Evolutionary conservation across 108 stramenopile species (phyloP).

Genomic region (Cyclotella choctawhatcheeana): DNA sequence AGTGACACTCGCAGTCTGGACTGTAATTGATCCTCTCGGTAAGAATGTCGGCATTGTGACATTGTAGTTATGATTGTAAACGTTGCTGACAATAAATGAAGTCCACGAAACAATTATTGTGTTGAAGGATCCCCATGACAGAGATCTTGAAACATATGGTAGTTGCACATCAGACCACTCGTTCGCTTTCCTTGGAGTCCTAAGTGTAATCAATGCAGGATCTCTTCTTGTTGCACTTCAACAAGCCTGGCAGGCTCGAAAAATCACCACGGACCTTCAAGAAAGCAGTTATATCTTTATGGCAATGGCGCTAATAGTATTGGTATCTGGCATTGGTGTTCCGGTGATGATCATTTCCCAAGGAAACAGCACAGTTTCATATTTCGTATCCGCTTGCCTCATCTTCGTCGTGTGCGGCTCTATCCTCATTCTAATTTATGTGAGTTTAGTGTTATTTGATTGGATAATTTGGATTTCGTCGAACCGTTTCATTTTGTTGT

Average conservation of each 20-base stretch:
- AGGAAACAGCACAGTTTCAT: neutral
- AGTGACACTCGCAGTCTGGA: constrained; percentile 47
- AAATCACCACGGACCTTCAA: constrained; percentile 35
- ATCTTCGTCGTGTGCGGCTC: neutral
- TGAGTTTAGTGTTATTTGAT: neutral
- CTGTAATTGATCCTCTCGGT: constrained; percentile 24
- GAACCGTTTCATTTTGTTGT: too few relatives aligned
- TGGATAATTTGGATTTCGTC: neutral
- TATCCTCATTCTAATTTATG: constrained; percentile 9
- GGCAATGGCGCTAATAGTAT: constrained; percentile 19
- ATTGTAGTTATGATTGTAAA: too few relatives aligned
- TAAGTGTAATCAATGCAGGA: constrained; percentile 43
- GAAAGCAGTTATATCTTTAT: constrained; percentile 36
- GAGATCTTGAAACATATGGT: constrained; percentile 15
- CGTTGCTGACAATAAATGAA: too few relatives aligned
- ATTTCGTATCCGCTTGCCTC: neutral
- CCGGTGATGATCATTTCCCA: constrained; percentile 29
- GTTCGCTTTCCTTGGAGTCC: constrained; percentile 27
- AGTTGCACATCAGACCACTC: constrained; percentile 41
- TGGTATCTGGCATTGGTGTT: constrained; percentile 26
- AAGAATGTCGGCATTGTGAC: too few relatives aligned
- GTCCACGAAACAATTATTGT: neutral
- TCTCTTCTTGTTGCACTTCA: constrained; percentile 40
- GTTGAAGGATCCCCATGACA: constrained; percentile 27
- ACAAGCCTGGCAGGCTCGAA: constrained; percentile 50